Base-by-base conservation (phyloP, 768 basidiomycete species). In the Trichaptum fuscoviolaceum region DNA sequence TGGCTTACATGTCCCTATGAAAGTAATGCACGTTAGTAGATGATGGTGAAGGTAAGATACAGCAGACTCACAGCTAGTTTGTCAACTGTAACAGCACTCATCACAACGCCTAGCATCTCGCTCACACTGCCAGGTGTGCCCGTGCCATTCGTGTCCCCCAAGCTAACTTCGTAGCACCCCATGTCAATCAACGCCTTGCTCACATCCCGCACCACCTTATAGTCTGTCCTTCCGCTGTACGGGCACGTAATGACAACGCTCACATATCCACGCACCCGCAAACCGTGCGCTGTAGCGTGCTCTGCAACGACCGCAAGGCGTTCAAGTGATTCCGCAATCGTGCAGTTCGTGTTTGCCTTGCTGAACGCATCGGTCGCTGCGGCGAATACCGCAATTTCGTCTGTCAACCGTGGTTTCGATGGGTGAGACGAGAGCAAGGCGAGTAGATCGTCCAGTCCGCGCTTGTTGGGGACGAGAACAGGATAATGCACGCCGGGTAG, bases 81-180 rank as follows among this genome's bases (percentile, higher is more conserved):
- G 42, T 82, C 79, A 0, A 90, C 84, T 0, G 85, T 81, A 30
- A 92, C 79, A 42, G 79, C 77, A 70, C 83, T 84, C 75, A 83
- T 83, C 12, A 93, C 88, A 61, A 86, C 87, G 67, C 88, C 85
- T 61, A 97, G 77, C 79, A 98, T 85, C 68, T 81, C 78, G 7
- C 80, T 76, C 34, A 96, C 84, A 52, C 85, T 84, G 26, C 80
- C 77, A 0, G 95, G 93, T 60, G 88, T 91, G 1, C 91, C 96
- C 61, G 87, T 86, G 0, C 96, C 96, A 1, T 93, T 91, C 1
- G 96, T 99, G 74, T 99, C 96, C 0, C 94, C 95, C 24, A 98
- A 77, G 71, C 92, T 92, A 63, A 96, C 86, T 75, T 99, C 92
- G 74, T 96, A 96, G 74, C 94, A 96, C 0, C 96, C 96, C 92